Conservation (phyloP, 2,329 filamentous ascomycete species). For the Aspergillus neoniger region DNA sequence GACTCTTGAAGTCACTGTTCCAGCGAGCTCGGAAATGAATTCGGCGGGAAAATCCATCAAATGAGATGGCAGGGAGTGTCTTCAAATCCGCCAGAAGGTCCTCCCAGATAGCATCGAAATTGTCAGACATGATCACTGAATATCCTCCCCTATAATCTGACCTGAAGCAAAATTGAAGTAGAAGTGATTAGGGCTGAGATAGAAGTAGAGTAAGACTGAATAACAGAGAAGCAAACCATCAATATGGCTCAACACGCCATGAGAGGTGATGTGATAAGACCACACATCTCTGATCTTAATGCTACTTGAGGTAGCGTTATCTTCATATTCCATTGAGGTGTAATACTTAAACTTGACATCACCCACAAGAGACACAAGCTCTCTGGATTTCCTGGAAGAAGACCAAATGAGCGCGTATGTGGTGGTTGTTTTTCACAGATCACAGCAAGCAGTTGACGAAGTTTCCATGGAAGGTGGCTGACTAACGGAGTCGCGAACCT, state of each 20-base stretch:
- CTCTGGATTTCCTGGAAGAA: not conserved
- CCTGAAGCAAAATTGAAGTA: too few relatives aligned
- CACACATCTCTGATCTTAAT: not conserved
- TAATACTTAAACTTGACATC: not conserved
- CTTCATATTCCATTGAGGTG: rapidly evolving
- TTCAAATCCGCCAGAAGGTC: not conserved
- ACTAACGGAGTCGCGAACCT: not conserved
- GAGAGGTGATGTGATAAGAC: too few relatives aligned
- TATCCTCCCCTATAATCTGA: not conserved
- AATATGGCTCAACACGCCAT: too few relatives aligned
- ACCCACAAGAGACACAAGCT: not conserved
- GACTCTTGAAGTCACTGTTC: not conserved
- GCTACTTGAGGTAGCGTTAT: not conserved
- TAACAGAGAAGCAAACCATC: not conserved
- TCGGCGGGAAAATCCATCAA: not conserved
- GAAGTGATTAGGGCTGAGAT: too few relatives aligned
- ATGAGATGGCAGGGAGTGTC: not conserved
- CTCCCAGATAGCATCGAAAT: not conserved
- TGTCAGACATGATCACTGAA: rapidly evolving
- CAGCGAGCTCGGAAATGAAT: not conserved
- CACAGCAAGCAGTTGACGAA: not conserved
- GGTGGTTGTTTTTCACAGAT: not conserved
- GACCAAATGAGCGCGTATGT: not conserved
- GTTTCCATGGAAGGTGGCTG: not conserved
- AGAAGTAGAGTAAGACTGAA: too few relatives aligned